Conservation (phyloP, 179 eudicot genomes). For the Amaranthus tricolor region DNA sequence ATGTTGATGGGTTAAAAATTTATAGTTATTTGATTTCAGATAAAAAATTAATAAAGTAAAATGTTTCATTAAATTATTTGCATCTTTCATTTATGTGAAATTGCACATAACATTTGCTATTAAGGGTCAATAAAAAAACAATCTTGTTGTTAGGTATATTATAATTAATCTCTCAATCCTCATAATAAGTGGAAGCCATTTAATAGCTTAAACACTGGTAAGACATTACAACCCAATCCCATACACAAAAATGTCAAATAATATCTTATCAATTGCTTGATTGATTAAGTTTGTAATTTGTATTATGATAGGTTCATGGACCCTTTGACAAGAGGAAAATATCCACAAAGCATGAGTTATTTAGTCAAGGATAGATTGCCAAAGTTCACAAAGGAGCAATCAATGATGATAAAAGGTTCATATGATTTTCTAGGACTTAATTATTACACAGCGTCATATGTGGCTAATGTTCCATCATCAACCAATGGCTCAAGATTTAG, state of each 20-base stretch:
- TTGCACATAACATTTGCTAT: no score
- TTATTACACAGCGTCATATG: constrained; percentile 46
- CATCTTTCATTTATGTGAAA: no score
- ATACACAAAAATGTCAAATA: neutral
- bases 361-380: constrained; percentile 38
- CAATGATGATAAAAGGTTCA: constrained; percentile 38
- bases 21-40: no score
- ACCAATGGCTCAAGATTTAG: constrained; percentile 17
- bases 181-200: no score
- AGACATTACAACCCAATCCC: neutral
- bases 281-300: neutral
- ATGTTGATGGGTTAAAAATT: no score
- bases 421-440: constrained; percentile 54
- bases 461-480: constrained; percentile 17
- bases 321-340: constrained; percentile 40
- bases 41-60: no score
- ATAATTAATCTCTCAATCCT: no score
- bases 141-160: no score
- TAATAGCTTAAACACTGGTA: no score
- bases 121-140: no score
- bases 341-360: constrained; percentile 37
- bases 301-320: constrained; percentile 37
- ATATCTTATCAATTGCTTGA: neutral
- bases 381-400: constrained; percentile 38
- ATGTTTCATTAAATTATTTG: no score